phyloP scores from a whole-genome alignment of 805 yeast species.

The Lipomyces sp. region DNA sequence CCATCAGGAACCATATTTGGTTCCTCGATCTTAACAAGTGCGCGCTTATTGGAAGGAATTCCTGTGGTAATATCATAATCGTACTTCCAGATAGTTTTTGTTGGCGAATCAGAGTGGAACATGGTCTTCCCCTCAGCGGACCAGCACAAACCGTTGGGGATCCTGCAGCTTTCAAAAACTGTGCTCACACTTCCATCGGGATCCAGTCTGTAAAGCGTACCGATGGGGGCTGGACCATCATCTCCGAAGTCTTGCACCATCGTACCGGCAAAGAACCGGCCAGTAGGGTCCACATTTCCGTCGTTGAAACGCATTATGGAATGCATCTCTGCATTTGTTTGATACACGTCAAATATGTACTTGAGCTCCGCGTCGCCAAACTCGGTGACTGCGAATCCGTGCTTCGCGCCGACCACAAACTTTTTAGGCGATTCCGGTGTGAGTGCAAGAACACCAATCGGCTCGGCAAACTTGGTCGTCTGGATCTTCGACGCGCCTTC shows the following conservation, averaged over 20 bases:
- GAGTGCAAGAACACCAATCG: conserved; percentile 75
- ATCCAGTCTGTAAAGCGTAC: conserved; percentile 56
- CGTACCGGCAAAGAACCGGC: conserved; percentile 79
- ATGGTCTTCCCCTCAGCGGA: conserved; percentile 48
- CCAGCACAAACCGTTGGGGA: conserved; percentile 79
- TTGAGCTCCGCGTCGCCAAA: conserved; percentile 17
- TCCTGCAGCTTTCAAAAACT: conserved; percentile 51
- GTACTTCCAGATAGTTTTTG: conserved; percentile 54
- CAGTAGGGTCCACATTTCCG: conserved; percentile 77
- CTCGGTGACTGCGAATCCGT: conserved; percentile 59
- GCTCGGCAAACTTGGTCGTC: conserved; percentile 40
- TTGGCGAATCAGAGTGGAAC: conserved; percentile 61
- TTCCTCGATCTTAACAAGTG: conserved; percentile 49
- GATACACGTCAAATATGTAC: conserved; percentile 28
- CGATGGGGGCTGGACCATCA: conserved; percentile 51
- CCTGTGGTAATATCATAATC: conserved; percentile 51
- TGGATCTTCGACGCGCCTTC: conserved; percentile 40
- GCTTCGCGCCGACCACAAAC: conserved; percentile 63
- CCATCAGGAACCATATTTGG: conserved; percentile 74
- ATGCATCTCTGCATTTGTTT: conserved; percentile 42
- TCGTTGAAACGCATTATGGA: conserved; percentile 70
- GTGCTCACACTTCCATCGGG: conserved; percentile 42
- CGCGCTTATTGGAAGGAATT: conserved; percentile 47
- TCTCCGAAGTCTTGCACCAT: conserved; percentile 59
- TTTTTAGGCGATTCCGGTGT: conserved; percentile 56